Evolutionary conservation across 768 basidiomycete species (phyloP), one percentile per base, ranked within the genome.

Genomic region (Candolleomyces eurysporus): DNA sequence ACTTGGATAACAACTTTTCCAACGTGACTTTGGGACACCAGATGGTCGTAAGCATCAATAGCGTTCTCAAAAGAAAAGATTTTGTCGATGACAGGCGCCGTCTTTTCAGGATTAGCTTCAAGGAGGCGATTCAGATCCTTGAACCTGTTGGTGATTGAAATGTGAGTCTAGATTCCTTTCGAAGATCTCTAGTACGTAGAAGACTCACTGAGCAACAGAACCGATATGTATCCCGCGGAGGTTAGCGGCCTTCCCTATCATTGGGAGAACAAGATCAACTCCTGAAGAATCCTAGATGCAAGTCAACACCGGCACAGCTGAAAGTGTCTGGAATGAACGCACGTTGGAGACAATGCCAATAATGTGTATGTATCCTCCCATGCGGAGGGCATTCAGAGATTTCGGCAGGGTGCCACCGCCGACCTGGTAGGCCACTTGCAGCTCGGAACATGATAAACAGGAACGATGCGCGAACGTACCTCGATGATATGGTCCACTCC

Each of bases 1-100:
- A 85, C 78, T 68, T 76, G 77, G 61, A 85, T 80, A 9, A 83
- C 81, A 3, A 86, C 79, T 71, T 88, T 86, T 21, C 86, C 86
- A 22, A 86, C 80, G 67, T 87, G 84, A 56, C 76, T 75, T 58
- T 84, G 83, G 1, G 76, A 79, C 60, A 77, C 73, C 59, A 85
- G 73, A 65, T 85, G 79, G 50, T 72, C 69, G 67, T 81, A 86
- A 0, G 86, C 86, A 53, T 79, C 75, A 32, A 74, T 69, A 8
- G 80, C 73, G 31, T 87, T 67, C 48, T 82, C 80, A 65, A 86
- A 88, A 21, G 75, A 59, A 73, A 87, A 87, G 3, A 86, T 79
- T 69, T 79, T 82, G 74, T 85, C 81, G 31, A 86, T 69, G 30
- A 83, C 74, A 0, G 85, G 85, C 19, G 70, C 75, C 8, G 85